Conservation (phyloP, 2,329 filamentous ascomycete species). For the Diaporthe aspalathi region DNA sequence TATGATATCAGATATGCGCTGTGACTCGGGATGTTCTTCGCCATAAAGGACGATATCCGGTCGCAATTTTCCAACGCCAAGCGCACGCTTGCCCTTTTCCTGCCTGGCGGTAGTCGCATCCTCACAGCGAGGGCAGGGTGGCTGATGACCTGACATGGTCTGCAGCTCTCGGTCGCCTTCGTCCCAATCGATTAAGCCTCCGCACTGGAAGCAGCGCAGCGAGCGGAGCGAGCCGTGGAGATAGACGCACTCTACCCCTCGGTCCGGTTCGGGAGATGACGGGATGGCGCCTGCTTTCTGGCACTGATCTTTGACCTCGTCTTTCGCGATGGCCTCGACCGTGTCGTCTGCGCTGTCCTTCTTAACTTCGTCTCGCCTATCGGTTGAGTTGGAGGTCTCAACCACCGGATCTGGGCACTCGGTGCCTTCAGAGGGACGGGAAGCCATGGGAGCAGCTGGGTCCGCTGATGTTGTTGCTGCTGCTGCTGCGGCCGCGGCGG, state of each 20-base stretch:
- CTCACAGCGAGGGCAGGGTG: slow-evolving; percentile 74
- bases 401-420: background rate
- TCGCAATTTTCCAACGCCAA: slow-evolving; percentile 75
- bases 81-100: slow-evolving; percentile 73
- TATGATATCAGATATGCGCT: slow-evolving; percentile 75
- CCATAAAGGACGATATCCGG: slow-evolving; percentile 81
- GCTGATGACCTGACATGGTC: slow-evolving; percentile 72
- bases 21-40: slow-evolving; percentile 76
- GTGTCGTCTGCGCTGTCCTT: slow-evolving; percentile 28
- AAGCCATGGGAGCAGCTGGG: background rate
- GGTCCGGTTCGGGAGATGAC: slow-evolving; percentile 46
- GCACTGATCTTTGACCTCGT: slow-evolving; percentile 8
- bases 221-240: slow-evolving; percentile 76
- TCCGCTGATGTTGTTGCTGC: background rate
- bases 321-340: slow-evolving; percentile 39
- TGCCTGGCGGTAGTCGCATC: slow-evolving; percentile 71
- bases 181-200: slow-evolving; percentile 69
- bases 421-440: background rate
- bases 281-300: slow-evolving; percentile 23
- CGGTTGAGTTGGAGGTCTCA: background rate
- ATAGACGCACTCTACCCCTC: slow-evolving; percentile 74
- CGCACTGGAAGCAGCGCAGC: slow-evolving; percentile 73
- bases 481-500: background rate
- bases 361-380: background rate
- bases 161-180: slow-evolving; percentile 64